A percentile compares a stretch with the other conserved stretches of the same genome.
Evolutionary conservation across 768 basidiomycete species (phyloP).

Genomic region (Nidularia pulvinata): DNA sequence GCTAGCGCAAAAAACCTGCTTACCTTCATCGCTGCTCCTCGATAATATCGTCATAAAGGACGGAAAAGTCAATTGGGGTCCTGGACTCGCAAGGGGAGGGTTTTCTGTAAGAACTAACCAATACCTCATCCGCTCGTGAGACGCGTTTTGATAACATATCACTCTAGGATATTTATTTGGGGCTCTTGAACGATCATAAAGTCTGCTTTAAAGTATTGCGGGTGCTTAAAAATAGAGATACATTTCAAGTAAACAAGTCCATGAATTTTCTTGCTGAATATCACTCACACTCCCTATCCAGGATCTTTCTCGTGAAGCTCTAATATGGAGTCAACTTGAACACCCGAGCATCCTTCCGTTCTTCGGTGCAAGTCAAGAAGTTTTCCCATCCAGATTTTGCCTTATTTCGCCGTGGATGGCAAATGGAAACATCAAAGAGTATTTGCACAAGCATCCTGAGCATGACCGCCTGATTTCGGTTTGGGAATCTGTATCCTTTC

Average conservation of each 20-base stretch:
- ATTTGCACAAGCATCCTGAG: slow-evolving; percentile 16
- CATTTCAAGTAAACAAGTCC: too few relatives aligned
- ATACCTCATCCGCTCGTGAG: too few relatives aligned
- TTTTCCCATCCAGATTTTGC: slow-evolving; percentile 9
- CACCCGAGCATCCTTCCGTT: slow-evolving; percentile 22
- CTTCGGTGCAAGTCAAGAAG: slow-evolving; percentile 12
- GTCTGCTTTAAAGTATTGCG: slow-evolving; percentile 19
- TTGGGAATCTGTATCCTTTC: background rate
- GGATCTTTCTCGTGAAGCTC: slow-evolving; percentile 16
- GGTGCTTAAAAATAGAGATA: slow-evolving; percentile 4
- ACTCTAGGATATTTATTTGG: slow-evolving; percentile 15
- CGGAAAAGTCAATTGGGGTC: too few relatives aligned
- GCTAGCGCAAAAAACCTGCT: too few relatives aligned
- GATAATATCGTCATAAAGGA: too few relatives aligned
- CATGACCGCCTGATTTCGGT: slow-evolving; percentile 19
- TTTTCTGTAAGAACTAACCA: too few relatives aligned
- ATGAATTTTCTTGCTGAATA: too few relatives aligned
- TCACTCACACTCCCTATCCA: background rate
- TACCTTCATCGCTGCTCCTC: too few relatives aligned
- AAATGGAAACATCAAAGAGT: slow-evolving; percentile 15
- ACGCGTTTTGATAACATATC: background rate
- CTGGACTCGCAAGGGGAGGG: too few relatives aligned
- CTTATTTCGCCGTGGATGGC: slow-evolving; percentile 19
- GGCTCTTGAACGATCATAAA: slow-evolving; percentile 4
- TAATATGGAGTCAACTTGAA: slow-evolving; percentile 17